Evolutionary conservation across 768 basidiomycete genomes (phyloP).

Genomic region (Leccinellum albellum): DNA sequence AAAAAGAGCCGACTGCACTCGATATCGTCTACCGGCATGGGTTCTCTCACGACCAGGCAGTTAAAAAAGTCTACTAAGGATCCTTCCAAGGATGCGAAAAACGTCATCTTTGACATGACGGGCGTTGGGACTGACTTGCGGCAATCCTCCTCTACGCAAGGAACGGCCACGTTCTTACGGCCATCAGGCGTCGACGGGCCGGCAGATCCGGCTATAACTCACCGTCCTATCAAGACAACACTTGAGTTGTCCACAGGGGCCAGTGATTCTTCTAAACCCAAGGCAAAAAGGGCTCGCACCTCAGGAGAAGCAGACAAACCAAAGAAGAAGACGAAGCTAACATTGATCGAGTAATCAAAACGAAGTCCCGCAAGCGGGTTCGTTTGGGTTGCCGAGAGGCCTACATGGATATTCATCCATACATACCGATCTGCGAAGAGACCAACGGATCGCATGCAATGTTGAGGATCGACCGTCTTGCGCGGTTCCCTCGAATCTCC

Average conservation of each 20-base stretch:
- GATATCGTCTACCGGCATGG: slow-evolving; percentile 18
- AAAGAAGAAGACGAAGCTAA: slow-evolving; percentile 26
- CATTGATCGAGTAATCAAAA: slow-evolving; percentile 22
- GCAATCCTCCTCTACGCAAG: slow-evolving; percentile 20
- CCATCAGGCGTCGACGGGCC: slow-evolving; percentile 23
- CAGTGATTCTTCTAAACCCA: slow-evolving; percentile 7
- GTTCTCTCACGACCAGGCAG: slow-evolving; percentile 9
- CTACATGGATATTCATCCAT: slow-evolving; percentile 4
- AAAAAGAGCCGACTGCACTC: slow-evolving; percentile 17
- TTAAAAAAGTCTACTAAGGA: slow-evolving; percentile 18
- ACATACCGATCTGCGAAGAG: slow-evolving; percentile 17
- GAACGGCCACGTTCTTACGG: slow-evolving; percentile 13
- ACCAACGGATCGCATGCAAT: slow-evolving; percentile 7
- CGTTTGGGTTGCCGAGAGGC: slow-evolving; percentile 20
- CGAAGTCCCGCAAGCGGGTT: slow-evolving; percentile 10
- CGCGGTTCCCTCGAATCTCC: slow-evolving; percentile 3
- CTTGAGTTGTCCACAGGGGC: slow-evolving; percentile 4
- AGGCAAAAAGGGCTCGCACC: slow-evolving; percentile 23
- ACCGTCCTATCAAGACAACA: slow-evolving; percentile 3
- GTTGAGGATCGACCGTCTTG: slow-evolving; percentile 21
- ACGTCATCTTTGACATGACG: slow-evolving; percentile 43
- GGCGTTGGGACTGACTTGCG: slow-evolving; percentile 51
- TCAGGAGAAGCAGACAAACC: slow-evolving; percentile 13
- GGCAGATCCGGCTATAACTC: slow-evolving; percentile 9
- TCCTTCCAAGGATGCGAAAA: slow-evolving; percentile 39